Base-by-base conservation (phyloP, 768 basidiomycete genomes). In the Leccinum pellstonianum region DNA sequence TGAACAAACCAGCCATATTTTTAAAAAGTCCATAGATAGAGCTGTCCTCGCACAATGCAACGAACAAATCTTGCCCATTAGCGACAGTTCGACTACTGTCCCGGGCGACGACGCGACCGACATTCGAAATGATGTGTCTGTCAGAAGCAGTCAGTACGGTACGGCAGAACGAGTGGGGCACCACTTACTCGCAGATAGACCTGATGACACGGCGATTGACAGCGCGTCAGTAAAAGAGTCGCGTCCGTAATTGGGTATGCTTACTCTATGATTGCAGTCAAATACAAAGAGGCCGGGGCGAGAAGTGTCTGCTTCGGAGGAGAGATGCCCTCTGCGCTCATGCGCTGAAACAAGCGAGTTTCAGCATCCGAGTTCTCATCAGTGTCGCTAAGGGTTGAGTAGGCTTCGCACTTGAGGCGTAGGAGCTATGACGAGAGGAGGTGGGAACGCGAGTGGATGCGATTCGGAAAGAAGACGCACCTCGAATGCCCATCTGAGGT, bases 211-310 rank as follows among this genome's bases (percentile, higher is more conserved):
- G 33, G 33, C 33, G 33, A 12, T 43, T 65, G 62, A 55, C 60
- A 57, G 31, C 47, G 64, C 76, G 56, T 76, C 69, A 67, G 66
- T 61, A 62, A 61, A 68, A 12, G 60, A 68, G 54, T 19, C 19
- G 43, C 10, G 43, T 65, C 60, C 58, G 56, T 55, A 63, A 65
- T 55, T 57, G 59, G 59, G 19, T 48, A 53, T 17, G 83, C 94
- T 78, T 73, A 95, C 94, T 97, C 95, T 31, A 97, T 79, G 63
- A 96, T 91, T 8, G 94, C 93, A 3, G 95, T 95, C 54, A 95
- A 80, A 79, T 95, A 97, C 48, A 97, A 71, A 19, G 92, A 88
- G 33, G 94, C 91, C 4, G 93, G 93, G 9, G 88, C 86, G 25
- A 95, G 73, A 9, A 90, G 79, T 7, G 81, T 72, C 19, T 82